Conservation (phyloP, 2,329 filamentous ascomycete genomes). For the Tolypocladium tundrense region DNA sequence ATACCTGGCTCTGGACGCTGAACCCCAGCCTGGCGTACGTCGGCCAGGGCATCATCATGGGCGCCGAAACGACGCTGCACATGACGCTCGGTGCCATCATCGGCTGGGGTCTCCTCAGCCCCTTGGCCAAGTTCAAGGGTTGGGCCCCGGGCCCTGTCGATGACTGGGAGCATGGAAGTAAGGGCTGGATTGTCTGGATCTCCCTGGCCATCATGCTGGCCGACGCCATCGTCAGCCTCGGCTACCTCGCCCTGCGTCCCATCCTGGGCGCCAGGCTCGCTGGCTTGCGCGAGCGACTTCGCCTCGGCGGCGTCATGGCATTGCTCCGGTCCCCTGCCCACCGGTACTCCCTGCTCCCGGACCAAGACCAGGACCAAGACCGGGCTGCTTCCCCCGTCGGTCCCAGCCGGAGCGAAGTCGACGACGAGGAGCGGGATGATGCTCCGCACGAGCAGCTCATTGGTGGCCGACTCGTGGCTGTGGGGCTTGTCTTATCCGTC, state of each 20-base stretch:
- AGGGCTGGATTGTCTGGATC: slow-evolving; percentile 98
- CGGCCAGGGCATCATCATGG: slow-evolving; percentile 98
- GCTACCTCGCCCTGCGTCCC: slow-evolving; percentile 63
- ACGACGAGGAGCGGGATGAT: slow-evolving; percentile 51
- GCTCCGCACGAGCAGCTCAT: slow-evolving; percentile 79
- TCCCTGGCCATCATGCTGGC: slow-evolving; percentile 94
- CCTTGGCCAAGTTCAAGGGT: slow-evolving; percentile 70
- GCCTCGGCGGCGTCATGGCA: background rate
- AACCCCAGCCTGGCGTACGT: slow-evolving; percentile 97
- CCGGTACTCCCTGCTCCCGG: slow-evolving; percentile 13
- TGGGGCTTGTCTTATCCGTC: slow-evolving; percentile 70
- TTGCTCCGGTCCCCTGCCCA: slow-evolving; percentile 7
- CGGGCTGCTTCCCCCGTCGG: background rate
- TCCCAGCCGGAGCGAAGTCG: background rate
- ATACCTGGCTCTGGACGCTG: slow-evolving; percentile 85
- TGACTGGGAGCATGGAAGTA: slow-evolving; percentile 87
- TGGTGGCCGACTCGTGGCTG: slow-evolving; percentile 55
- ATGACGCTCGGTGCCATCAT: slow-evolving; percentile 87
- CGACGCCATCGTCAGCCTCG: slow-evolving; percentile 80
- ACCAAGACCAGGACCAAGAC: background rate
- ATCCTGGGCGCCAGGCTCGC: slow-evolving; percentile 19
- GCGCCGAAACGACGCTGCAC: slow-evolving; percentile 84
- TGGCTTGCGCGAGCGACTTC: background rate
- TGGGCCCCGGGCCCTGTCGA: slow-evolving; percentile 84
- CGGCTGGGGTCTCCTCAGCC: slow-evolving; percentile 86